Evolutionary conservation across 2,329 filamentous ascomycete genomes (phyloP), one percentile per base, ranked within the genome.

Genomic region (Fusarium sp.): DNA sequence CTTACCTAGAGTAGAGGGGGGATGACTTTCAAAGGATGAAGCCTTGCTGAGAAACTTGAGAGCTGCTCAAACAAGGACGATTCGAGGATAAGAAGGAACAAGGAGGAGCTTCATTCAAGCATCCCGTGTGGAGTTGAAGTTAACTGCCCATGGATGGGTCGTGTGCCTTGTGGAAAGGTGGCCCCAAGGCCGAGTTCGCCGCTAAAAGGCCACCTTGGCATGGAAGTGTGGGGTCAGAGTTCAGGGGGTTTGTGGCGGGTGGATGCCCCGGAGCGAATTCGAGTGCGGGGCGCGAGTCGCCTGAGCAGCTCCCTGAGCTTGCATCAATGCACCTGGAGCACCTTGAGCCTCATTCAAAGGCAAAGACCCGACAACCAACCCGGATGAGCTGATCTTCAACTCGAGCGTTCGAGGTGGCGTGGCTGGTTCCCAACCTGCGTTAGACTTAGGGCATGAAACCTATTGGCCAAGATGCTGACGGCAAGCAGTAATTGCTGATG

Each of bases 121-220:
- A 65, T 69, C 47, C 27, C 6, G 27, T 54, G 73, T 73, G 73
- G 78, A 76, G 74, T 66, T 71, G 63, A 69, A 56, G 58, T 65
- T 52, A n/a, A 32, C 47, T 52, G 25, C 25, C 47, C 25, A 32
- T 52, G 47, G 38, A 76, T 54, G 47, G 71, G 73, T 79, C 77
- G 79, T 78, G 79, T 80, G 74, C 77, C 66, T 80, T 80, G 70
- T 76, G 79, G 80, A 77, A 82, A 82, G 77, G 81, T 82, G 81
- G 80, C 81, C 80, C 79, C 63, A 78, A 78, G 68, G 50, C 30
- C 69, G 68, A 79, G 77, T 70, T 71, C 64, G 76, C 76, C 70
- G 54, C 73, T 76, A 71, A 65, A 60, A 68, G 45, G 65, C 63
- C 62, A 72, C 27, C 17, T 54, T 54, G 47, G 47, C 47, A 54